These are phyloP conservation scores for Otatea glauca DNA, from an alignment of 176 grass and related monocot genomes.

Conservation along the genomic window DNA sequence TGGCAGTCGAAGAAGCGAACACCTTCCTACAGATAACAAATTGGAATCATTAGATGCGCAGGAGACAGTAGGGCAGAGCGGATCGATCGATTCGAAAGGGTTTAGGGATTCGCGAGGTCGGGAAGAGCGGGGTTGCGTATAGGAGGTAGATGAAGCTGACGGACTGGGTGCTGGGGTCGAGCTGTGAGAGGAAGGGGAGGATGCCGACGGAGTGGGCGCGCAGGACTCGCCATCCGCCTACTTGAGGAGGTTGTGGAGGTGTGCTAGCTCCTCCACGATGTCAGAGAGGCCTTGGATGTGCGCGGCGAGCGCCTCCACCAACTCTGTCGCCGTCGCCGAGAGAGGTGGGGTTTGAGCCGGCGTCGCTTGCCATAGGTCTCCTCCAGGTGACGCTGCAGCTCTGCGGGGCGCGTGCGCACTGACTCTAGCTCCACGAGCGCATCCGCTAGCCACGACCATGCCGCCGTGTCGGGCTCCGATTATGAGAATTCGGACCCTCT, in stretches of 20 bases:
- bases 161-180: slow-evolving; percentile 71
- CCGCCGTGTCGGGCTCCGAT: no score
- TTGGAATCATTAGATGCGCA: not conserved
- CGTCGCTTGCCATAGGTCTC: no score
- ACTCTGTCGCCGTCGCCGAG: slow-evolving; percentile 43
- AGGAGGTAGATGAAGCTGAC: slow-evolving; percentile 93
- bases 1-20: slow-evolving; percentile 49
- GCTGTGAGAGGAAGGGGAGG: slow-evolving; percentile 60
- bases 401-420: no score
- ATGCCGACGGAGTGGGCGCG: slow-evolving; percentile 59
- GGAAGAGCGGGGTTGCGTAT: slow-evolving; percentile 22
- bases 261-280: slow-evolving; percentile 63
- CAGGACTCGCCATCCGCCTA: slow-evolving; percentile 70
- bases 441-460: no score
- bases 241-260: slow-evolving; percentile 79
- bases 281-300: slow-evolving; percentile 87
- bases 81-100: not conserved
- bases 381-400: no score
- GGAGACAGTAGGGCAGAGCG: not conserved
- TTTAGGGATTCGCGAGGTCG: slow-evolving; percentile 37
- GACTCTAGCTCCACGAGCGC: no score
- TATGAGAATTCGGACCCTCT: no score
- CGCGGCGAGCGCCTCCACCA: slow-evolving; percentile 82
- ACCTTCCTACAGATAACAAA: slow-evolving; percentile 56
- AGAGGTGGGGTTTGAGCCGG: slow-evolving; percentile 9